Conservation (phyloP, 371 early-diverging fungal genomes). For the Capniomyces stellatus region DNA sequence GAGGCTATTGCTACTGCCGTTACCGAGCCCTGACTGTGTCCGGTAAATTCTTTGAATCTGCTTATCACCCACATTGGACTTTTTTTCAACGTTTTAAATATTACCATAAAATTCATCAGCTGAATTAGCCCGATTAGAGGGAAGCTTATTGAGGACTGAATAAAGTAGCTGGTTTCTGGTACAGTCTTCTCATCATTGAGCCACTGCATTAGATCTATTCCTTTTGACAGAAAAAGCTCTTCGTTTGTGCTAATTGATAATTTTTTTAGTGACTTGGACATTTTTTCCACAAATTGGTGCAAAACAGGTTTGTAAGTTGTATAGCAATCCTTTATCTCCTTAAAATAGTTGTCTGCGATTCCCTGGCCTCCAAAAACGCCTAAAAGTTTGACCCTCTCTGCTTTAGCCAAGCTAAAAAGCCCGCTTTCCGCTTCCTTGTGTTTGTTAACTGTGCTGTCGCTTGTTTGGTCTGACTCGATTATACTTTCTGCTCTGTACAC, state of each 20-base stretch:
- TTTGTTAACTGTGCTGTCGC: background rate
- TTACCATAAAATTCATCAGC: conserved; percentile 29
- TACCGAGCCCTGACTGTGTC: conserved; percentile 83
- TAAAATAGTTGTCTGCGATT: conserved; percentile 81
- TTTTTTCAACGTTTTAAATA: conserved; percentile 24
- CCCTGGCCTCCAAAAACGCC: conserved; percentile 92
- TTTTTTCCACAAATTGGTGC: conserved; percentile 44
- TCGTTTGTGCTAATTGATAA: background rate
- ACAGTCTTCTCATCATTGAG: conserved; percentile 68
- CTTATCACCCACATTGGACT: conserved; percentile 23
- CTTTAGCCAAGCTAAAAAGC: background rate
- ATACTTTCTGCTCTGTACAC: background rate
- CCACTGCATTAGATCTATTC: conserved; percentile 69
- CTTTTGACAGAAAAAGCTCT: conserved; percentile 28
- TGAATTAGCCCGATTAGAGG: conserved; percentile 72
- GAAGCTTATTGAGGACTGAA: conserved; percentile 58
- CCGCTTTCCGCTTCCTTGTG: background rate
- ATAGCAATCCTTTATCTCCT: conserved; percentile 60
- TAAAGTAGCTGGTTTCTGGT: conserved; percentile 53
- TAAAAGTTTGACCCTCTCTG: conserved; percentile 19
- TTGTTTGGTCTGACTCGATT: background rate
- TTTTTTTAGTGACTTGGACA: conserved; percentile 42
- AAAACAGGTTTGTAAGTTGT: conserved; percentile 56
- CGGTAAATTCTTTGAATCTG: conserved; percentile 37
- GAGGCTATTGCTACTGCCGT: conserved; percentile 70